These are phyloP conservation scores for Paecilomyces formosus DNA, from an alignment of 2,329 filamentous ascomycete genomes.

Conservation along the genomic window DNA sequence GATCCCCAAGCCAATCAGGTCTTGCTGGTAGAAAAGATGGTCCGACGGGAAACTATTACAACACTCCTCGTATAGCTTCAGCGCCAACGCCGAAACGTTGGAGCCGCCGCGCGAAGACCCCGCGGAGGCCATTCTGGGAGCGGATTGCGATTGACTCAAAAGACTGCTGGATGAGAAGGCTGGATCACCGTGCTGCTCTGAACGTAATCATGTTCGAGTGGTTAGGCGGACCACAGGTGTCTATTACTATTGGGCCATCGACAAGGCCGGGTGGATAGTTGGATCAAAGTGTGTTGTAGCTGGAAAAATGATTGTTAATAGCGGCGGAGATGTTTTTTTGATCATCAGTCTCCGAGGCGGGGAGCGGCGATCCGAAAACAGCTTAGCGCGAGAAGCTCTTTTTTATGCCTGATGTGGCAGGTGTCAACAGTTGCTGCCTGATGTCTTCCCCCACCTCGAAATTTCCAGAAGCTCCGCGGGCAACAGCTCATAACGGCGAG, in stretches of 20 bases:
- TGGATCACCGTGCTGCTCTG: slow-evolving; percentile 7
- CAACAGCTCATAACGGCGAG: slow-evolving; percentile 14
- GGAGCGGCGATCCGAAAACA: neutral
- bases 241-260: neutral
- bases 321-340: neutral
- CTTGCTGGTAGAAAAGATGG: slow-evolving; percentile 40
- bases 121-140: slow-evolving; percentile 25
- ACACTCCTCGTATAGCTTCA: slow-evolving; percentile 40
- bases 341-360: neutral
- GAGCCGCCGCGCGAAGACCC: slow-evolving; percentile 20
- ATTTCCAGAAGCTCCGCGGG: slow-evolving; percentile 37
- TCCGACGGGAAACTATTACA: slow-evolving; percentile 30
- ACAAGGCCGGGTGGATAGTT: neutral
- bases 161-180: slow-evolving; percentile 8
- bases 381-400: neutral
- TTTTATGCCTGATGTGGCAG: neutral
- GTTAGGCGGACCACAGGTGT: neutral
- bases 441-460: slow-evolving; percentile 25
- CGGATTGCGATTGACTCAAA: neutral
- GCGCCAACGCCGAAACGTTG: slow-evolving; percentile 30
- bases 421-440: slow-evolving; percentile 11
- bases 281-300: neutral
- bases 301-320: neutral
- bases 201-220: slow-evolving; percentile 22
- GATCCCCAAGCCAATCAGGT: slow-evolving; percentile 35